Percentiles rank a stretch among this genome's conserved stretches.
phyloP scores from a whole-genome alignment of 2,329 filamentous ascomycete species.

The Tympanopsis confertula region DNA sequence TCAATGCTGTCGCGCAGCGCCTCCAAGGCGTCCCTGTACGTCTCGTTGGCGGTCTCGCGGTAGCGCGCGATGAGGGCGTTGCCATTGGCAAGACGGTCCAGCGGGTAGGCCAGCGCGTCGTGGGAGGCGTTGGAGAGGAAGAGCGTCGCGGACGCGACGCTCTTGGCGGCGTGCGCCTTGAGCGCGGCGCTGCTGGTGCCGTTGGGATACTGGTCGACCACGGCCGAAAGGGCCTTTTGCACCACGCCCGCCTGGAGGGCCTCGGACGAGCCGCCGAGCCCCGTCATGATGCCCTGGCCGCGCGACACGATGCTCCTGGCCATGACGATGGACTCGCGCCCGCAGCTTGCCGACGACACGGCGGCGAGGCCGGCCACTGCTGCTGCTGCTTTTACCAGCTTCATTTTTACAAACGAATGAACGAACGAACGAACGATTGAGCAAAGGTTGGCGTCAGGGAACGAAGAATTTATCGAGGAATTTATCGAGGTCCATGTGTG shows the following conservation, averaged over 20 bases:
- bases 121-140: slow-evolving; percentile 13
- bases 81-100: slow-evolving; percentile 18
- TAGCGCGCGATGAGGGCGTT: slow-evolving; percentile 13
- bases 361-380: slow-evolving; percentile 4
- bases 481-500: too few relatives aligned
- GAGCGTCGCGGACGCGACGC: slow-evolving; percentile 12
- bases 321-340: slow-evolving; percentile 13
- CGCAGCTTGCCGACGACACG: slow-evolving; percentile 2
- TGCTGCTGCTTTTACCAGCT: too few relatives aligned
- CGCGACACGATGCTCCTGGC: slow-evolving; percentile 17
- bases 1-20: too few relatives aligned
- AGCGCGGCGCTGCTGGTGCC: slow-evolving; percentile 3
- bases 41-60: slow-evolving; percentile 11
- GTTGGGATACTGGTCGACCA: slow-evolving; percentile 11
- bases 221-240: slow-evolving; percentile 16
- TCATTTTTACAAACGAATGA: too few relatives aligned
- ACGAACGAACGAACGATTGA: too few relatives aligned
- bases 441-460: too few relatives aligned
- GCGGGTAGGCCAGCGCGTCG: slow-evolving; percentile 13
- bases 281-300: slow-evolving; percentile 18
- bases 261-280: slow-evolving; percentile 13
- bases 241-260: slow-evolving; percentile 17
- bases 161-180: slow-evolving; percentile 10
- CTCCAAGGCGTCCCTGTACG: too few relatives aligned
- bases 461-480: too few relatives aligned